Evolutionary conservation across 768 basidiomycete species (phyloP), one percentile per base, ranked within the genome.

Genomic region (Holtermannia corniformis): DNA sequence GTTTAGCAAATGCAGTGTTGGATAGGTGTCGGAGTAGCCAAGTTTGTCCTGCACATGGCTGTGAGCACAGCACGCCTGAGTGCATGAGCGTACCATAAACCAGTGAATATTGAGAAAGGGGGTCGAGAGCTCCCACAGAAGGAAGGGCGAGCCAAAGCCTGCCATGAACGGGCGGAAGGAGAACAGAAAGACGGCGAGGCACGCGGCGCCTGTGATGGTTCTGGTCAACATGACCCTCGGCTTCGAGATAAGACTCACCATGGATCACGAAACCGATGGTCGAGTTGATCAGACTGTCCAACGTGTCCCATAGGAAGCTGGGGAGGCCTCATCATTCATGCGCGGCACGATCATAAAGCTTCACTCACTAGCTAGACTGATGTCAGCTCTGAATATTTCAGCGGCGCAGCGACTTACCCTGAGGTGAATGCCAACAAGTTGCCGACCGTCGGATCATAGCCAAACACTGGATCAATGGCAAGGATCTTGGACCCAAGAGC

Each of bases 71-170:
- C 47, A 44, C 52, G 21, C 42, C 26, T 44, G 43, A 25, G 45
- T 52, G 41, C 46, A 20, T 44, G 21, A 49, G 22, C 55, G 20
- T 13, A 54, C 49, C 49, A 68, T 76, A 55, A 59, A 88, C 87
- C 87, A 90, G 57, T 91, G 87, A 50, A 86, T 81, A 62, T 93
- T 86, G 57, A 93, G 75, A 73, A 92, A 89, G 53, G 89, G 80
- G 0, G 89, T 92, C 74, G 71, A 84, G 77, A 81, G 75, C 73
- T 90, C 89, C 88, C 87, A 89, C 11, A 89, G 74, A 25, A 92
- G 73, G 73, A 85, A 91, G 14, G 86, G 78, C 1, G 81, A 75
- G 13, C 78, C 85, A 61, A 82, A 89, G 69, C 88, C 92, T 5
- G 83, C 81, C 40, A 86, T 75, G 71, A 89, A 90, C 4, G 89